Conservation (phyloP, 768 basidiomycete genomes). For the Psilocybe cyanescens region DNA sequence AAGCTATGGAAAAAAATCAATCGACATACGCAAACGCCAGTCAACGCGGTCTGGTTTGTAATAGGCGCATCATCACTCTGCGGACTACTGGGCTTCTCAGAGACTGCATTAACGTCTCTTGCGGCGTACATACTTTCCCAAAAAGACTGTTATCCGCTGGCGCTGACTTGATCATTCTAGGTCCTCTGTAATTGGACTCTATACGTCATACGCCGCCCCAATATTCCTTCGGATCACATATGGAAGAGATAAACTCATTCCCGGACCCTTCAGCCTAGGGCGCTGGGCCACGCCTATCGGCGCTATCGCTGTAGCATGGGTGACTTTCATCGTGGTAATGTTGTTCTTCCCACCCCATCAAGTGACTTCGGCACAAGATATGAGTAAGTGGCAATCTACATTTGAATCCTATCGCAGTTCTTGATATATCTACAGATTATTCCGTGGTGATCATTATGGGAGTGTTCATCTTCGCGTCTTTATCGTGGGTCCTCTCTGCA, state of each 20-base stretch:
- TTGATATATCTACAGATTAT: constrained; percentile 51
- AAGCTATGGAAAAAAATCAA: constrained; percentile 71
- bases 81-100: constrained; percentile 69
- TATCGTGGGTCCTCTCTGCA: constrained; percentile 70
- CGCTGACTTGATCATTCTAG: constrained; percentile 33
- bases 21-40: constrained; percentile 63
- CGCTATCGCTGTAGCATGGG: constrained; percentile 66
- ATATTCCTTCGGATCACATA: constrained; percentile 76
- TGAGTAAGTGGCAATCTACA: constrained; percentile 52
- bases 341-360: constrained; percentile 59
- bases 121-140: constrained; percentile 53
- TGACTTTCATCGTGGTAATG: constrained; percentile 60
- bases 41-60: constrained; percentile 79
- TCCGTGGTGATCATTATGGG: constrained; percentile 66
- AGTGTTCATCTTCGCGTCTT: constrained; percentile 66
- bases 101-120: constrained; percentile 63
- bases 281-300: constrained; percentile 65
- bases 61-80: constrained; percentile 58
- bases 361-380: constrained; percentile 41
- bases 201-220: constrained; percentile 67
- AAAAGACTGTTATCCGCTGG: background rate
- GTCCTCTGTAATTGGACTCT: constrained; percentile 72
- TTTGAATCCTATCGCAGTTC: background rate
- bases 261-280: constrained; percentile 66
- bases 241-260: constrained; percentile 58